Base-by-base conservation (phyloP, 805 yeast species). In the Debaryomyces hansenii region DNA sequence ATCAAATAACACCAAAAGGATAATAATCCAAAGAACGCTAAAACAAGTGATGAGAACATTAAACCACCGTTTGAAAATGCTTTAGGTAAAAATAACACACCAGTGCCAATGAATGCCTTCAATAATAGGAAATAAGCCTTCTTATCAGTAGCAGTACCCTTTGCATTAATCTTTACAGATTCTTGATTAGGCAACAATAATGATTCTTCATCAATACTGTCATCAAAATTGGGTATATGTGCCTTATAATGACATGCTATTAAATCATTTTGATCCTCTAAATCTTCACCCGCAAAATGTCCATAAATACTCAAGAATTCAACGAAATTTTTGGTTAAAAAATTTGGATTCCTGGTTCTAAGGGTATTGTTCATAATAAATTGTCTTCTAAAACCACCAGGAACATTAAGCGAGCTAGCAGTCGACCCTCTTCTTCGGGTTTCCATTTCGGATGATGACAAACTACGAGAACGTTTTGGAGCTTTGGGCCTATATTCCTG, bases 341-440 rank as follows among this genome's bases (percentile, higher is more conserved):
- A 74, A 8, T 82, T 72, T 72, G 82, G 56, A 8, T 52, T 47
- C 33, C 40, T 49, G 8, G 57, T 50, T 20, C 54, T 57, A 10
- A 47, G 35, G 2, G 49, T 39, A 44, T 71, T 69, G 33, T 70
- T 70, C 3, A 78, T 63, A 24, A 87, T 66, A 54, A 77, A 87
- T 47, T 85, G 88, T 55, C 95, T 72, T 63, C 95, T 74, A 63
- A 87, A 87, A 0, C 94, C 95, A 43, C 94, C 94, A 0, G 95
- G 95, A 9, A 87, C 84, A 52, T 85, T 82, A 37, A 87, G 62
- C 1, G 82, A 82, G 45, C 87, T 79, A 0, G 91, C 92, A 10
- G 75, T 68, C 0, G 90, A 82, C 11, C 80, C 82, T 41, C 87
- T 68, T 55, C 90, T 70, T 12, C 7, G 5, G 18, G 44, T 44